Conservation (phyloP, 768 basidiomycete species). For the Wakefieldia striispora region DNA sequence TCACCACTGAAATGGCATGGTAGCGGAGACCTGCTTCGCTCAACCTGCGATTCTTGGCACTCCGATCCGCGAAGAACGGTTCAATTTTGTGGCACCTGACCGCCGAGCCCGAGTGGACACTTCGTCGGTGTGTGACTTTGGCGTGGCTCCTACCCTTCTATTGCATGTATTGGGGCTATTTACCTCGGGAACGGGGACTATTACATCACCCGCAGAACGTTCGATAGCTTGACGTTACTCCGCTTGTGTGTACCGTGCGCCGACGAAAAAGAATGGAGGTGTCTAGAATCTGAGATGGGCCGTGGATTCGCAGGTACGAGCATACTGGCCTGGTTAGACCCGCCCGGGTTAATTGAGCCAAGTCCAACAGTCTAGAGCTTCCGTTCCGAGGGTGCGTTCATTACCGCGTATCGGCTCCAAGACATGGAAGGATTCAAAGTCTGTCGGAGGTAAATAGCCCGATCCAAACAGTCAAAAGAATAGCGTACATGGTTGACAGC, state of each 20-base stretch:
- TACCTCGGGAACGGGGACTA: not conserved
- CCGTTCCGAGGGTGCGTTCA: not conserved
- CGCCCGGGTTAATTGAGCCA: constrained; percentile 8
- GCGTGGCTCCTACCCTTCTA: not conserved
- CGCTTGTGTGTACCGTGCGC: not conserved
- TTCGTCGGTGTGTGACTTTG: not conserved
- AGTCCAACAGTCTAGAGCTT: constrained; percentile 2
- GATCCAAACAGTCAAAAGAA: constrained; percentile 1
- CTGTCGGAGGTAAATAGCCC: not conserved
- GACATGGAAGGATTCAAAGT: too few species aligned
- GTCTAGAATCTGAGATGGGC: too few species aligned
- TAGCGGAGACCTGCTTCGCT: not conserved
- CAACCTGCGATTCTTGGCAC: constrained; percentile 16
- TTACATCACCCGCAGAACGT: constrained; percentile 10
- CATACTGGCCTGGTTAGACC: not conserved
- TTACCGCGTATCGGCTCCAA: too few species aligned
- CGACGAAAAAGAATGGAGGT: not conserved
- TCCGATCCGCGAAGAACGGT: constrained; percentile 9
- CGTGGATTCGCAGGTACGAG: not conserved
- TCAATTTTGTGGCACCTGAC: not conserved
- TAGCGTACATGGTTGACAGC: not conserved
- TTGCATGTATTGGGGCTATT: not conserved
- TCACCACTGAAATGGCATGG: not conserved
- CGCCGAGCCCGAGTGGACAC: not conserved
- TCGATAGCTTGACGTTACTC: too few species aligned